Evolutionary conservation across 2,329 filamentous ascomycete genomes (phyloP).

Genomic region (Rutstroemia sp.): DNA sequence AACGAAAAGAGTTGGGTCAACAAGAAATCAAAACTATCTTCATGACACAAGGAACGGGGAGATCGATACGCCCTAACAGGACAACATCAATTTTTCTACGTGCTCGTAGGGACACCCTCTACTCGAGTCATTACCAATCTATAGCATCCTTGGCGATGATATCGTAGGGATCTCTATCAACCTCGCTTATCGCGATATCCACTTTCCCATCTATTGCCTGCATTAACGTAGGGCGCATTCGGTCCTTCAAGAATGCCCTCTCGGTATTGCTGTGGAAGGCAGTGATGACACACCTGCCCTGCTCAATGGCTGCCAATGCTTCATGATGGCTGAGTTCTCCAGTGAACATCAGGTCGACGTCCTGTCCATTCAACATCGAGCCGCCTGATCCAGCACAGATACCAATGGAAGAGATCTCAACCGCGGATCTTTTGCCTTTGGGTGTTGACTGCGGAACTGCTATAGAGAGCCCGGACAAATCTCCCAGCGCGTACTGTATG

Average conservation of each 20-base stretch:
- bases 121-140: conserved; percentile 4
- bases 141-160: conserved; percentile 42
- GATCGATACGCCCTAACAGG: background rate
- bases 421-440: conserved; percentile 11
- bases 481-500: conserved; percentile 19
- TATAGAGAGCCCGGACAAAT: conserved; percentile 20
- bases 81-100: background rate
- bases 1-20: conserved; percentile 20
- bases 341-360: conserved; percentile 78
- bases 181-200: conserved; percentile 66
- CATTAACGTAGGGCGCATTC: conserved; percentile 60
- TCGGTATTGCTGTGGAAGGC: conserved; percentile 94
- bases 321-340: conserved; percentile 94
- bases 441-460: conserved; percentile 26
- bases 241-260: conserved; percentile 67
- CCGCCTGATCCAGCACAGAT: conserved; percentile 88
- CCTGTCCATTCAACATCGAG: conserved; percentile 60
- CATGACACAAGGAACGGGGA: conserved; percentile 8
- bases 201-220: conserved; percentile 49
- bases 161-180: conserved; percentile 82
- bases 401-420: conserved; percentile 60
- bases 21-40: conserved; percentile 13
- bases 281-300: conserved; percentile 73
- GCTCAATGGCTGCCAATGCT: conserved; percentile 77
- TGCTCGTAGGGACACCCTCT: background rate